phyloP scores from a whole-genome alignment of 1,139 yeast genomes.

The Meyerozyma carpophila region DNA sequence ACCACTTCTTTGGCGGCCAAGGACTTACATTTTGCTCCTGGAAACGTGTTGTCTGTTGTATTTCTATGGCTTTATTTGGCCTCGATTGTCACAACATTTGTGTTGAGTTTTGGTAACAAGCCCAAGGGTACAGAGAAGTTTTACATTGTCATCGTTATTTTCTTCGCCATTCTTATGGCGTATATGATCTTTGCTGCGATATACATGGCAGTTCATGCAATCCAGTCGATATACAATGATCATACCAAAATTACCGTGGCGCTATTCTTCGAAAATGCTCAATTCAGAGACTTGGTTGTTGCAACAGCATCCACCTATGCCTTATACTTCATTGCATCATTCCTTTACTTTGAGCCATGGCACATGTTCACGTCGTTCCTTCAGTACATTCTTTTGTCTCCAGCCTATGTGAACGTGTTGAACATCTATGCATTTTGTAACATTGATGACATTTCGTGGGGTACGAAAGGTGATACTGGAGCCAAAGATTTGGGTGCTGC shows the following conservation, averaged over 20 bases:
- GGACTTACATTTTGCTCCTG: conserved; percentile 30
- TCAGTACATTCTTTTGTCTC: conserved; percentile 43
- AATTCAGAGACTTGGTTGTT: conserved; percentile 44
- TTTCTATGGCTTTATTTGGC: conserved; percentile 22
- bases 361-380: conserved; percentile 46
- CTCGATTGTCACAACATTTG: conserved; percentile 20
- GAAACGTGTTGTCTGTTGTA: conserved; percentile 18
- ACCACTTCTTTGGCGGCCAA: conserved; percentile 50
- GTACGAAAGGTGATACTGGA: conserved; percentile 36
- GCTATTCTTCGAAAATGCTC: conserved; percentile 36
- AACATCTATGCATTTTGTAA: conserved; percentile 48
- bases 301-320: conserved; percentile 45
- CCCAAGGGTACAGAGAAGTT: conserved; percentile 22
- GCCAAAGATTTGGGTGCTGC: conserved; percentile 41
- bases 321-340: conserved; percentile 41
- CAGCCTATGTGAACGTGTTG: conserved; percentile 43
- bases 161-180: conserved; percentile 22
- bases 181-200: conserved; percentile 41
- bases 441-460: conserved; percentile 49
- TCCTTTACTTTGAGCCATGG: conserved; percentile 47
- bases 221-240: conserved; percentile 27
- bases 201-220: conserved; percentile 43
- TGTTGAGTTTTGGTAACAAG: conserved; percentile 24
- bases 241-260: conserved; percentile 30
- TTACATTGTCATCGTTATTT: conserved; percentile 16